Evolutionary conservation across 805 yeast species (phyloP), one percentile per base, ranked within the genome.

Genomic region (Debaryomyces hansenii): DNA sequence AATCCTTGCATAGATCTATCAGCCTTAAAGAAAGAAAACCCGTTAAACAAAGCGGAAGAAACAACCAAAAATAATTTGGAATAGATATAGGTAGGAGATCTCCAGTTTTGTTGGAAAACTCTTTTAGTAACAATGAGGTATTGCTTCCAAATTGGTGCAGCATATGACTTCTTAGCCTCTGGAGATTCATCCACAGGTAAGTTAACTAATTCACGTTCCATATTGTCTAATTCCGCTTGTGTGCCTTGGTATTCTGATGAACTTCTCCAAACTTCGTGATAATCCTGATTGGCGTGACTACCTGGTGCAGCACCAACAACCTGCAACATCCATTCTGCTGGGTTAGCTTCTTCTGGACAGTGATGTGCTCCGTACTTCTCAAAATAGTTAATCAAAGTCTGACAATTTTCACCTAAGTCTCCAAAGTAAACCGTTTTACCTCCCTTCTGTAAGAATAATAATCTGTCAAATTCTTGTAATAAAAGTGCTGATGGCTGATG

Each of bases 321-420:
- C 51, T 86, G 86, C 66, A 90, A 73, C 96, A 90, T 90, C 94
- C 95, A 90, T 70, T 89, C 96, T 11, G 72, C 72, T n/a, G n/a
- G n/a, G n/a, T n/a, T n/a, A n/a, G n/a, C n/a, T n/a, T n/a, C n/a
- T n/a, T n/a, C n/a, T n/a, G n/a, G n/a, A n/a, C n/a, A n/a, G n/a
- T n/a, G n/a, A n/a, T n/a, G n/a, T n/a, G n/a, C n/a, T n/a, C n/a
- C n/a, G n/a, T n/a, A n/a, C n/a, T n/a, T n/a, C n/a, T n/a, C n/a
- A n/a, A n/a, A n/a, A n/a, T n/a, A n/a, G n/a, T n/a, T n/a, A n/a
- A n/a, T n/a, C n/a, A n/a, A n/a, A n/a, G n/a, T n/a, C n/a, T n/a
- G n/a, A n/a, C n/a, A n/a, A n/a, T n/a, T n/a, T n/a, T n/a, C n/a
- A n/a, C n/a, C n/a, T n/a, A n/a, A n/a, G n/a, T n/a, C n/a, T n/a